A percentile compares a stretch with the other conserved stretches of the same genome.
These are phyloP conservation scores for Aquilaria agallochum DNA, from an alignment of 441 rosid species.

Conservation along the genomic window DNA sequence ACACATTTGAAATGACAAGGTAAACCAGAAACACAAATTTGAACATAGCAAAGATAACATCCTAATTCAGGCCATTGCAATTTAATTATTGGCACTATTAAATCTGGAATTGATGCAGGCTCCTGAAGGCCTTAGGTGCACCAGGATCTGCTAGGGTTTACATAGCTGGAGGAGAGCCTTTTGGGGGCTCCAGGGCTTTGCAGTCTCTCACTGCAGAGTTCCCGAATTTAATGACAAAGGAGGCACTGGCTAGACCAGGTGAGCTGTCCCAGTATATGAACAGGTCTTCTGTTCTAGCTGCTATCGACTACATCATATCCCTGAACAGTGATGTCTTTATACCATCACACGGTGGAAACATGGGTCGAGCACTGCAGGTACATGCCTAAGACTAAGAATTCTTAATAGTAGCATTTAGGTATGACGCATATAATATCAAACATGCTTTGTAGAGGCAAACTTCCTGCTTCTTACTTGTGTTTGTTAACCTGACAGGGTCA, in stretches of 20 bases:
- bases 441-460: not conserved
- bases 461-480: not conserved
- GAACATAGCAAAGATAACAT: not conserved
- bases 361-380: slow-evolving; percentile 73
- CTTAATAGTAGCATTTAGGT: not conserved
- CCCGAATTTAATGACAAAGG: slow-evolving; percentile 51
- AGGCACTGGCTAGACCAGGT: slow-evolving; percentile 44
- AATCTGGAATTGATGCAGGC: slow-evolving; percentile 27
- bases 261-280: slow-evolving; percentile 61
- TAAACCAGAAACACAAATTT: slow-evolving; percentile 8
- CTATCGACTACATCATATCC: slow-evolving; percentile 71
- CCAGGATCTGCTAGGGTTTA: slow-evolving; percentile 48
- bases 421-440: not conserved
- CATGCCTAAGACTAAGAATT: not conserved
- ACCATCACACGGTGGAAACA: slow-evolving; percentile 88
- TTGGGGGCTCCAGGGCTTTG: slow-evolving; percentile 59
- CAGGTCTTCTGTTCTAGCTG: slow-evolving; percentile 69
- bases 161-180: slow-evolving; percentile 74
- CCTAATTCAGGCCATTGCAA: not conserved
- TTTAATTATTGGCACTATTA: not conserved
- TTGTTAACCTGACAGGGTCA: slow-evolving; percentile 42
- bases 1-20: slow-evolving; percentile 65
- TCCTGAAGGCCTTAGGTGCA: slow-evolving; percentile 70
- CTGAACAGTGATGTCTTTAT: slow-evolving; percentile 68
- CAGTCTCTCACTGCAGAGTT: slow-evolving; percentile 51